Percentiles rank a stretch among this genome's conserved stretches.
These are phyloP conservation scores for Boeremia exigua DNA, from an alignment of 2,329 filamentous ascomycete species.

Conservation along the genomic window DNA sequence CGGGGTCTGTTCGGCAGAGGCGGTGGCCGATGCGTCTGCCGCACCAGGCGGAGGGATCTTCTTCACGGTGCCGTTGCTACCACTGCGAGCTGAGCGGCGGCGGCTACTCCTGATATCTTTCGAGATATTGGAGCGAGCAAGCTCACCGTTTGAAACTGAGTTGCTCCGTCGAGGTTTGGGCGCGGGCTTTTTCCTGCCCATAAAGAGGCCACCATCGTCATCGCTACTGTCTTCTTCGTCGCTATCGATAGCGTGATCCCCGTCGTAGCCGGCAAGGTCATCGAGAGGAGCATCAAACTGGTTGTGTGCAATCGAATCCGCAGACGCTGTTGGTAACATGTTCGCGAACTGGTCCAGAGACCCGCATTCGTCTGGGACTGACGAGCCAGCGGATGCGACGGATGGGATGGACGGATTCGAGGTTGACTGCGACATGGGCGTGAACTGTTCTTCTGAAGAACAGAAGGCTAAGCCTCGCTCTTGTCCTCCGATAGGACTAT, in stretches of 20 bases:
- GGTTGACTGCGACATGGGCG: slow-evolving; percentile 57
- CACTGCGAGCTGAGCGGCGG: slow-evolving; percentile 53
- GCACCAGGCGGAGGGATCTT: slow-evolving; percentile 47
- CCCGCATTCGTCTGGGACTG: slow-evolving; percentile 47
- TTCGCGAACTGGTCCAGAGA: slow-evolving; percentile 24
- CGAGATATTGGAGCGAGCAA: slow-evolving; percentile 39
- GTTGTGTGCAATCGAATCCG: slow-evolving; percentile 46
- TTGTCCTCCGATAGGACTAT: slow-evolving; percentile 47
- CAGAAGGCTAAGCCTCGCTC: slow-evolving; percentile 48
- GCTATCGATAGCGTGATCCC: slow-evolving; percentile 50
- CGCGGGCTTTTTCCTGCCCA: slow-evolving; percentile 47
- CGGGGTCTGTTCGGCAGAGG: slow-evolving; percentile 5
- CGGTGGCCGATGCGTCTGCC: not conserved
- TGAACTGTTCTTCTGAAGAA: slow-evolving; percentile 57
- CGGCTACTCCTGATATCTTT: slow-evolving; percentile 33
- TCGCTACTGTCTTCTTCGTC: slow-evolving; percentile 49
- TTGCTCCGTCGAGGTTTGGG: slow-evolving; percentile 41
- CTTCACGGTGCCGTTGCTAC: slow-evolving; percentile 59
- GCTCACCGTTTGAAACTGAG: slow-evolving; percentile 47
- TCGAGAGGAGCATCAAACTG: slow-evolving; percentile 33
- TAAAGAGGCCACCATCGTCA: slow-evolving; percentile 50
- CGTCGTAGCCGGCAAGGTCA: slow-evolving; percentile 49
- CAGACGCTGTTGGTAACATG: slow-evolving; percentile 37
- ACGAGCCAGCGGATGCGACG: slow-evolving; percentile 56
- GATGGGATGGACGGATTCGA: slow-evolving; percentile 60